Evolutionary conservation across 1,284 basidiomycete species (phyloP).

Genomic region (Amylostereum areolatum): DNA sequence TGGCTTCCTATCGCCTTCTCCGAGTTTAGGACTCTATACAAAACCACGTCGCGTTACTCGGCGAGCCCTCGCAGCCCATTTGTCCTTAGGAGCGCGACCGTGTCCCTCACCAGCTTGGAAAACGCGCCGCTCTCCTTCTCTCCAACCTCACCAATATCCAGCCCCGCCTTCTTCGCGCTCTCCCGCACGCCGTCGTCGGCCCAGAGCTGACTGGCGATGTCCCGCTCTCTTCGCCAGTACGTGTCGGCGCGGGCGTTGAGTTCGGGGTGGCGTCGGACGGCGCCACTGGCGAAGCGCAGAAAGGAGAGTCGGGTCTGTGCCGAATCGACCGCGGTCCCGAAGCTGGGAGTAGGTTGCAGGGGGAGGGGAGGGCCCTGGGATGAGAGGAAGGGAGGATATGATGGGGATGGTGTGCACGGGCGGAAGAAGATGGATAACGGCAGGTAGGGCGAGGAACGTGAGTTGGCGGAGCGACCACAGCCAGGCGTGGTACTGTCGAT

Average conservation of each 20-base stretch:
- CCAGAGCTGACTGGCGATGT: constrained; percentile 43
- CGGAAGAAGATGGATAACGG: constrained; percentile 41
- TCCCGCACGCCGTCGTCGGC: constrained; percentile 40
- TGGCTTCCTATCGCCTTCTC: too few relatives aligned
- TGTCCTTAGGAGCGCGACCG: too few relatives aligned
- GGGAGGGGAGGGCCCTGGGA: constrained; percentile 5
- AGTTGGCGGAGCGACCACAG: constrained; percentile 46
- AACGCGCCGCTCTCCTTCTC: constrained; percentile 14
- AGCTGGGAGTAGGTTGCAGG: constrained; percentile 17
- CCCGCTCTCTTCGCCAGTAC: constrained; percentile 54
- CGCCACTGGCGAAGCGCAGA: constrained; percentile 47
- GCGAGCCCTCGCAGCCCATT: too few relatives aligned
- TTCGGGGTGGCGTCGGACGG: constrained; percentile 46
- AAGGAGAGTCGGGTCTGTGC: constrained; percentile 41
- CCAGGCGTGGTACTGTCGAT: constrained; percentile 59
- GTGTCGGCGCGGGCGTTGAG: constrained; percentile 36
- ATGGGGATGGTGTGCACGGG: constrained; percentile 14
- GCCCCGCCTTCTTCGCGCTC: constrained; percentile 43
- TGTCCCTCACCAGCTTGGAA: too few relatives aligned
- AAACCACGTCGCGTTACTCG: too few relatives aligned
- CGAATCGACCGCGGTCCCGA: constrained; percentile 32
- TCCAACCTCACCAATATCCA: constrained; percentile 32
- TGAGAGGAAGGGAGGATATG: constrained; percentile 11
- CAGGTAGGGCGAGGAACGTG: constrained; percentile 54
- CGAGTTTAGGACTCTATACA: too few relatives aligned